These are phyloP conservation scores for Mycocalia duriaeana DNA, from an alignment of 1,284 basidiomycete genomes.

Conservation along the genomic window DNA sequence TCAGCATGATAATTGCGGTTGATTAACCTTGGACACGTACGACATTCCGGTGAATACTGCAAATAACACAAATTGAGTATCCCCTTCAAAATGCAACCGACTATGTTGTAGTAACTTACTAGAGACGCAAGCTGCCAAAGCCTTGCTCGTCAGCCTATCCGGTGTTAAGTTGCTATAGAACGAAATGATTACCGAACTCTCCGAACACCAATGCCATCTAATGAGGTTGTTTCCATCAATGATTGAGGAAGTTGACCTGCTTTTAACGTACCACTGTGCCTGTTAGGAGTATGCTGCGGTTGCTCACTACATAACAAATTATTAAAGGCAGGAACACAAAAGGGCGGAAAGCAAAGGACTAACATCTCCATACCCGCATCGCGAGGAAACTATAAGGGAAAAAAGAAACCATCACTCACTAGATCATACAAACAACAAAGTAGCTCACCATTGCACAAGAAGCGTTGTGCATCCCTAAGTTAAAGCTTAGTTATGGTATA, in stretches of 20 bases:
- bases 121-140: conserved; percentile 32
- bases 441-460: conserved; percentile 41
- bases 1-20: no score
- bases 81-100: no score
- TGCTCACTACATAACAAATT: conserved; percentile 37
- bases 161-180: no score
- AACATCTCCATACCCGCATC: conserved; percentile 45
- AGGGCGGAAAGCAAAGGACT: conserved; percentile 18
- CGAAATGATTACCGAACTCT: conserved; percentile 45
- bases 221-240: neutral
- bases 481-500: conserved; percentile 5
- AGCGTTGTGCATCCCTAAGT: conserved; percentile 42
- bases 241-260: neutral
- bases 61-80: conserved; percentile 9
- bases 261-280: conserved; percentile 31
- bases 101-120: conserved; percentile 31
- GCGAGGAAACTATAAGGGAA: conserved; percentile 21
- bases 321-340: no score
- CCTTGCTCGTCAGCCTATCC: no score
- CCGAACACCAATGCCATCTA: conserved; percentile 34
- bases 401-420: conserved; percentile 31
- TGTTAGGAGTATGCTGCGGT: conserved; percentile 36
- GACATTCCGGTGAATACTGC: conserved; percentile 36
- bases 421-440: conserved; percentile 2
- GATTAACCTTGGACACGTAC: no score